Evolutionary conservation across 2,329 filamentous ascomycete genomes (phyloP), one percentile per base, ranked within the genome.

Genomic region (Colletotrichum agaves): DNA sequence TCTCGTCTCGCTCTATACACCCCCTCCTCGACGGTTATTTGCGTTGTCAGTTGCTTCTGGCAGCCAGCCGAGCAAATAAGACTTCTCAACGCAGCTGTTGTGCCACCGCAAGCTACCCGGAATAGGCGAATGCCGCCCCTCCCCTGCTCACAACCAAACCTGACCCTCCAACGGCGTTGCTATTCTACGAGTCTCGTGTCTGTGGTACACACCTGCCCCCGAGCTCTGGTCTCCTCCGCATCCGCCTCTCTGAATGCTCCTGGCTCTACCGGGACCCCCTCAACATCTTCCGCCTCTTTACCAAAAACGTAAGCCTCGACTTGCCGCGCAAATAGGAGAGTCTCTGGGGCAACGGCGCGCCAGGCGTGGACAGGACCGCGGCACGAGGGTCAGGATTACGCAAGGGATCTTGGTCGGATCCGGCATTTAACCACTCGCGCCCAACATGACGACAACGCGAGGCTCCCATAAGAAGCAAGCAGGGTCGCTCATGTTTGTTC

Each of bases 401-500:
- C 15, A 27, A 31, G 53, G 53, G 37, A 5, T 57, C 35, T 7
- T 17, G 15, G 7, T 52, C 47, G 21, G n/a, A 52, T 27, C 27
- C 0, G 27, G 27, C 27, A 27, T 7, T 8, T 27, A 8, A 27
- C 27, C 27, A 27, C 27, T n/a, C 46, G 10, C 46, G 10, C 46
- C 47, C 47, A 50, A 46, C 23, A 58, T 66, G 57, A 41, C 15
- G n/a, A 27, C 49, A 44, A 50, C 27, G 41, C 17, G 21, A 50
- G 13, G 15, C 33, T 43, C 33, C n/a, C 19, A n/a, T 21, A 58
- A 27, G 33, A 46, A 47, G 44, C 41, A 35, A 13, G 19, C 55
- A 13, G 62, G 50, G 6, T 57, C 31, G 15, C 69, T 73, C 21
- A 61, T 67, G n/a, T 74, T 72, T 50, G 67, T 72, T 33, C 69